A percentile compares a stretch with the other conserved stretches of the same genome.
Conservation (phyloP, 2,329 filamentous ascomycete genomes). For the Sporothrix euskadiensis region DNA sequence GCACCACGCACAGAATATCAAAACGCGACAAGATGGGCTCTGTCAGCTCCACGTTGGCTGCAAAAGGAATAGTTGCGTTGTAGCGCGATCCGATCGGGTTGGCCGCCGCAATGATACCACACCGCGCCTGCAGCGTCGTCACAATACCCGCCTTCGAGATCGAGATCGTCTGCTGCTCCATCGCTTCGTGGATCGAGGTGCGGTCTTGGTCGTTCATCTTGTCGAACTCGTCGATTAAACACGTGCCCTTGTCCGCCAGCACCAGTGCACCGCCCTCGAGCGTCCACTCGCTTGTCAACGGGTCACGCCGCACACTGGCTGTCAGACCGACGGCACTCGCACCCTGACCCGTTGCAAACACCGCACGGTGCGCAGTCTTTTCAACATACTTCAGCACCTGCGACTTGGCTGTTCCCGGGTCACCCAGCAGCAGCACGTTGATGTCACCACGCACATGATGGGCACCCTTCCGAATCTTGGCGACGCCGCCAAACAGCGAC, state of each 20-base stretch:
- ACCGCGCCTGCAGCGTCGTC: constrained; percentile 92
- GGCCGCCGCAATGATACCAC: constrained; percentile 92
- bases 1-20: constrained; percentile 93
- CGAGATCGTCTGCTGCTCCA: constrained; percentile 99
- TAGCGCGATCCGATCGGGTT: constrained; percentile 96
- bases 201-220: constrained; percentile 99
- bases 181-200: constrained; percentile 97
- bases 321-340: constrained; percentile 97
- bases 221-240: constrained; percentile 97
- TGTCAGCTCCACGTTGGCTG: constrained; percentile 92
- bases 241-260: constrained; percentile 90
- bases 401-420: constrained; percentile 96
- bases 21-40: constrained; percentile 98
- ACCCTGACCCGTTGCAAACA: constrained; percentile 96
- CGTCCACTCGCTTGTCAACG: constrained; percentile 95
- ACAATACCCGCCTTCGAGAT: constrained; percentile 99
- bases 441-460: constrained; percentile 95
- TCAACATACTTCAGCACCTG: constrained; percentile 97
- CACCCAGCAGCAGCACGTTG: constrained; percentile 93
- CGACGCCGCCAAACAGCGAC: constrained; percentile 91
- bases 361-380: constrained; percentile 93
- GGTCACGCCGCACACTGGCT: constrained; percentile 91
- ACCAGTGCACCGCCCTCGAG: constrained; percentile 94
- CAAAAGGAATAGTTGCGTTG: constrained; percentile 94
- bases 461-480: constrained; percentile 83